Base-by-base conservation (phyloP, 1,284 basidiomycete species). In the Melampsora abietis-canadensis region DNA sequence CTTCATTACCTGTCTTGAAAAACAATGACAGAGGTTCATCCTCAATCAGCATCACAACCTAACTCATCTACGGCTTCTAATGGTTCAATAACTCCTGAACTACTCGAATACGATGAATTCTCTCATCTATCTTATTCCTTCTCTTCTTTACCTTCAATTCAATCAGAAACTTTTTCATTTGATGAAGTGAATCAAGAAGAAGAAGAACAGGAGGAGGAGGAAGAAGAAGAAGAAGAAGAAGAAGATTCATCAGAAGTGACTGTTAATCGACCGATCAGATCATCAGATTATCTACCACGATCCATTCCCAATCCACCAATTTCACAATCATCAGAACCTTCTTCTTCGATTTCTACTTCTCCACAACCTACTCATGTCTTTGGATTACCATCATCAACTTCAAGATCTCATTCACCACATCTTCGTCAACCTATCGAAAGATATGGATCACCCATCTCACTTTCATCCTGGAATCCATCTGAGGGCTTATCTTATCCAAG, bases 171-270 rank as follows among this genome's bases (percentile, higher is more conserved):
- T 6, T 40, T 40, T 12, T 40, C 37, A 40, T 40, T 40, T 40
- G 37, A 40, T 40, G 37, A 40, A 6, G 37, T 40, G 10, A 40
- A 40, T 40, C 4, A 40, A 8, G 37, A 40, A 40, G 37, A 40
- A 40, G 37, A 40, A 8, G 37, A 40, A 40, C 6, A 40, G 12
- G 6, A 40, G 37, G 37, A 40, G 10, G 37, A 40, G 10, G 37
- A 40, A 40, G 37, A 40, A 40, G 37, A 40, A 12, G 51, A 54
- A n/a, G 48, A 51, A n/a, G 48, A 51, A 7, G 48, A 51, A 5
- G 51, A 54, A 54, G 51, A 54, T 27, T 54, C 51, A 21, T 54
- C 51, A n/a, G 51, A 54, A 27, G 51, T 54, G 19, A 54, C 51
- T 15, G 51, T 54, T 19, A 54, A 54, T 54, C 51, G 17, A 12